Conservation (phyloP, 257 asterid genomes). For the Knoxia roxburghii region DNA sequence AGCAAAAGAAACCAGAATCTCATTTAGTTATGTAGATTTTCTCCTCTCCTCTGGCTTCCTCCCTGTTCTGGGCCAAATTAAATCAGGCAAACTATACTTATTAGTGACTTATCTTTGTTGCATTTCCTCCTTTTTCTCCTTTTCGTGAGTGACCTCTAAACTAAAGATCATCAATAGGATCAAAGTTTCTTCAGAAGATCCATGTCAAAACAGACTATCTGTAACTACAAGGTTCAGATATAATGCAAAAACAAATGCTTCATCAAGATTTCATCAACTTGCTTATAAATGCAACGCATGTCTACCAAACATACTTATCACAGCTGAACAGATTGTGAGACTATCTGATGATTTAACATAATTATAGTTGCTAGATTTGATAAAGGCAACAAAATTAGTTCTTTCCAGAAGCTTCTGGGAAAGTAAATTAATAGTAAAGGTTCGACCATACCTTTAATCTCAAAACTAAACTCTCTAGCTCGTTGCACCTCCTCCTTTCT, state of each 20-base stretch:
- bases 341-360: neutral
- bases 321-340: neutral
- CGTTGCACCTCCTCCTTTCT: slow-evolving; percentile 38
- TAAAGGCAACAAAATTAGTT: neutral
- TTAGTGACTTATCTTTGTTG: neutral
- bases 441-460: slow-evolving; percentile 38
- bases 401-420: neutral
- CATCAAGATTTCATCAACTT: neutral
- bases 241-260: neutral
- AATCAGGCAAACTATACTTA: neutral
- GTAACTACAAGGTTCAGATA: too few species aligned
- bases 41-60: neutral
- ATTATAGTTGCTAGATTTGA: neutral
- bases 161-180: neutral
- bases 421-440: neutral
- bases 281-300: neutral
- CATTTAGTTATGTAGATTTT: neutral
- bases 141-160: neutral
- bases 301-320: neutral
- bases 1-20: neutral
- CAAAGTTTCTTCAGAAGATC: neutral
- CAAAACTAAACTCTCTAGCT: slow-evolving; percentile 26
- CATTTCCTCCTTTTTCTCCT: neutral
- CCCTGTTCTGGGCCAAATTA: neutral
- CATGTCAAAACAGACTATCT: neutral